These are phyloP conservation scores for Angomonas ambiguus DNA, from an alignment of 208 protist species.

Conservation along the genomic window DNA sequence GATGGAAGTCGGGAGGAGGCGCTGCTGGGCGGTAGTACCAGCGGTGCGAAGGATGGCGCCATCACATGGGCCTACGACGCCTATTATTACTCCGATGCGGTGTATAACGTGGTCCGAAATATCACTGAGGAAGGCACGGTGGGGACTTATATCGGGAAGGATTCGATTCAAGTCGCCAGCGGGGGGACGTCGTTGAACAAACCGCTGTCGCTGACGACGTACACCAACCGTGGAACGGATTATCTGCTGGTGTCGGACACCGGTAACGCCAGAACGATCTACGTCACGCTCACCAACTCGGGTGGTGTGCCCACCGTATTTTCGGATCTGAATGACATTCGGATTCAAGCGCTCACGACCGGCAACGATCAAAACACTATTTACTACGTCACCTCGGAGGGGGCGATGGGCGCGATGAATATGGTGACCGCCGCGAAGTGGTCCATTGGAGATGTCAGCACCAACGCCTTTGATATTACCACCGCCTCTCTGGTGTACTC, in stretches of 20 bases:
- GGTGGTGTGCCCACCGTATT: background rate
- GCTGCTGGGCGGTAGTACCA: constrained; percentile 28
- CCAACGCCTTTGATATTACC: background rate
- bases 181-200: constrained; percentile 1
- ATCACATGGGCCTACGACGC: constrained; percentile 20
- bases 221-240: background rate
- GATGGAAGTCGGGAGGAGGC: too few relatives aligned
- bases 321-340: background rate
- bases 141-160: constrained; percentile 24
- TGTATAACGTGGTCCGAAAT: constrained; percentile 48
- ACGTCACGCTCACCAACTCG: background rate
- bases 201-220: constrained; percentile 8
- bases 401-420: background rate
- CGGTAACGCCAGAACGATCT: background rate
- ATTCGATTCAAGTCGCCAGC: background rate
- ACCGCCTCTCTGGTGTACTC: constrained; percentile 3
- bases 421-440: background rate
- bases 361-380: background rate
- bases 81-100: constrained; percentile 47
- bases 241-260: background rate
- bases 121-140: constrained; percentile 23
- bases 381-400: background rate
- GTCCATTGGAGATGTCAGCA: background rate
- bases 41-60: background rate
- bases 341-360: background rate